These are phyloP conservation scores for Chalara sp. DNA, from an alignment of 2,329 filamentous ascomycete genomes.

Conservation along the genomic window DNA sequence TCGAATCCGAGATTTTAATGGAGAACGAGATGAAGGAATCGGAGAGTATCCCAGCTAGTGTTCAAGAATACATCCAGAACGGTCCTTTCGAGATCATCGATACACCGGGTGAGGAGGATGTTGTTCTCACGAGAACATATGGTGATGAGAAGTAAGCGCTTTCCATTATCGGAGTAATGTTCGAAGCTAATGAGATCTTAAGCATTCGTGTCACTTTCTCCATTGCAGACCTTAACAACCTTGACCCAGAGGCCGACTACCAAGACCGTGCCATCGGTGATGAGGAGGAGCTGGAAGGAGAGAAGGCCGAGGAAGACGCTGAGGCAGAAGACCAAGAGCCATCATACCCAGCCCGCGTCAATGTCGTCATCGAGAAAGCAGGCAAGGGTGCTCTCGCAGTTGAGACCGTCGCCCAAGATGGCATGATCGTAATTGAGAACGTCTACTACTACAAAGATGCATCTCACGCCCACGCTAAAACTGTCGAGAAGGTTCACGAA, in stretches of 20 bases:
- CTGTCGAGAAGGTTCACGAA: conserved; percentile 69
- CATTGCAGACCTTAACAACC: conserved; percentile 71
- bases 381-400: conserved; percentile 80
- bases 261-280: conserved; percentile 50
- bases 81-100: conserved; percentile 80
- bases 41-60: conserved; percentile 65
- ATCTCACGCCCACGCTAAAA: conserved; percentile 68
- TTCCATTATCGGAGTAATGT: conserved; percentile 23
- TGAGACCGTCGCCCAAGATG: conserved; percentile 80
- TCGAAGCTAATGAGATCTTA: conserved; percentile 15
- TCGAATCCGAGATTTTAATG: conserved; percentile 75
- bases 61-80: conserved; percentile 85
- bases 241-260: conserved; percentile 52
- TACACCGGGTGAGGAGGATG: conserved; percentile 76
- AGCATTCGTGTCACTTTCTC: conserved; percentile 79
- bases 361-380: conserved; percentile 83
- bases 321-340: conserved; percentile 50
- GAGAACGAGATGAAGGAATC: conserved; percentile 72
- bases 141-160: conserved; percentile 74
- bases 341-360: conserved; percentile 73
- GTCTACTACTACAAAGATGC: conserved; percentile 80
- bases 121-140: conserved; percentile 74
- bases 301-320: conserved; percentile 49
- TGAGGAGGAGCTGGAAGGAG: conserved; percentile 40
- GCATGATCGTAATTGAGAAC: conserved; percentile 81